Evolutionary conservation across 2,329 filamentous ascomycete genomes (phyloP).

Genomic region (Hymenoscyphus linearis): DNA sequence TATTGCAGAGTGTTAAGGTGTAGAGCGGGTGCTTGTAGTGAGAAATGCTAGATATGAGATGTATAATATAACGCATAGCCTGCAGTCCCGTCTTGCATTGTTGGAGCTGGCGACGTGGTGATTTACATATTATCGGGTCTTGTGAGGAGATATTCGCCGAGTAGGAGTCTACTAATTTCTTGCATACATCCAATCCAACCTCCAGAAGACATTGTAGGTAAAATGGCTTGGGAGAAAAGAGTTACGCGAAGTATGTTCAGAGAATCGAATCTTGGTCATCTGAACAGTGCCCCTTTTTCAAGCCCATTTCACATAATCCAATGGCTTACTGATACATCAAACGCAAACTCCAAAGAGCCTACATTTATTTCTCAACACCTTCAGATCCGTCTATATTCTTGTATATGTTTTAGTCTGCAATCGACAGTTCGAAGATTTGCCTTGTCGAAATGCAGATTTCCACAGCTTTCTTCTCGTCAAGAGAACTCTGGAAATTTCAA

Average conservation of each 20-base stretch:
- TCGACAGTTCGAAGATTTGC: too few relatives aligned
- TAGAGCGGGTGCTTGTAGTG: constrained; percentile 1
- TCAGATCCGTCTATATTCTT: too few relatives aligned
- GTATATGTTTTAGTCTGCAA: too few relatives aligned
- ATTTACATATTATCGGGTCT: background rate
- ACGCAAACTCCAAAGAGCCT: background rate
- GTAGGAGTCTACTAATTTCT: background rate
- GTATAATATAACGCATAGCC: background rate
- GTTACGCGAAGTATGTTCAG: background rate
- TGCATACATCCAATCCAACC: background rate
- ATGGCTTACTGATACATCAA: background rate
- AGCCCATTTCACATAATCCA: background rate
- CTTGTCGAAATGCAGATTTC: too few relatives aligned
- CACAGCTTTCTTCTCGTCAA: too few relatives aligned
- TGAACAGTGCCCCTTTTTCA: background rate
- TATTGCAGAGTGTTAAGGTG: constrained; percentile 49
- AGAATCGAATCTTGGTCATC: background rate
- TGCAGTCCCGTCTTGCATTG: background rate
- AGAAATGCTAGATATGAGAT: background rate
- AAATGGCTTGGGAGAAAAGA: background rate
- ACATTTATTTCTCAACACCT: too few relatives aligned
- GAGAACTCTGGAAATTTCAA: too few relatives aligned
- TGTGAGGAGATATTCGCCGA: background rate
- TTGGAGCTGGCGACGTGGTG: background rate
- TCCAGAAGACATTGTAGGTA: background rate